These are phyloP conservation scores for Aspergillus saccharolyticus DNA, from an alignment of 495 filamentous ascomycete species.

Conservation along the genomic window DNA sequence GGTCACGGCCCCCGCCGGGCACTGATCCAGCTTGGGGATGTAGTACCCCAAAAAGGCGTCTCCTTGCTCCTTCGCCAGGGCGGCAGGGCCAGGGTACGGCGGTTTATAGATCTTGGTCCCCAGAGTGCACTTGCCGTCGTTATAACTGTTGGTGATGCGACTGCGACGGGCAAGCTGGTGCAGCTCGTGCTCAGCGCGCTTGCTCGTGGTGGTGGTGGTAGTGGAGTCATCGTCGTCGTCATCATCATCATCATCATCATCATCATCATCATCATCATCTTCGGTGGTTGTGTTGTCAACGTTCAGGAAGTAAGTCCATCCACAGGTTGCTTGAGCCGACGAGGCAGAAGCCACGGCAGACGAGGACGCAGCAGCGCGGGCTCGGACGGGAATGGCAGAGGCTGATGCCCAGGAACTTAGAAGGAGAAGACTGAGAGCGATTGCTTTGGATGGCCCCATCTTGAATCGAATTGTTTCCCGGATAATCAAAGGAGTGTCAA, in stretches of 20 bases:
- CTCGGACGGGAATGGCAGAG: neutral
- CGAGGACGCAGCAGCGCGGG: neutral
- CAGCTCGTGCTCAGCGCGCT: neutral
- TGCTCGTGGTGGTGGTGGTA: neutral
- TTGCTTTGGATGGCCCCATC: neutral
- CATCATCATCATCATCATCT: neutral
- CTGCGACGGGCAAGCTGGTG: neutral
- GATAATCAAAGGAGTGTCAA: no score
- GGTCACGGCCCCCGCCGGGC: neutral
- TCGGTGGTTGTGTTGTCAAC: neutral
- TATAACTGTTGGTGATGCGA: neutral
- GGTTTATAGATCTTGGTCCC: neutral
- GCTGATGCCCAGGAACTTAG: neutral
- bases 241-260: neutral
- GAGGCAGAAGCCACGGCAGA: neutral
- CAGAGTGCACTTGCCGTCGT: neutral
- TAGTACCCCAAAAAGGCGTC: neutral
- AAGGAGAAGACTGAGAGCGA: neutral
- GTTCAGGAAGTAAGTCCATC: neutral
- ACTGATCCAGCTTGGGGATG: neutral
- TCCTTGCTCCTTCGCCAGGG: neutral
- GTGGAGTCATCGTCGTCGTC: neutral
- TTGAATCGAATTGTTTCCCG: no score
- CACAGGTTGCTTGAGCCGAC: neutral
- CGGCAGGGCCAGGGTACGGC: neutral